Evolutionary conservation across 176 grass and related monocot species (phyloP).

Genomic region (Dendrocalamus sinicus): DNA sequence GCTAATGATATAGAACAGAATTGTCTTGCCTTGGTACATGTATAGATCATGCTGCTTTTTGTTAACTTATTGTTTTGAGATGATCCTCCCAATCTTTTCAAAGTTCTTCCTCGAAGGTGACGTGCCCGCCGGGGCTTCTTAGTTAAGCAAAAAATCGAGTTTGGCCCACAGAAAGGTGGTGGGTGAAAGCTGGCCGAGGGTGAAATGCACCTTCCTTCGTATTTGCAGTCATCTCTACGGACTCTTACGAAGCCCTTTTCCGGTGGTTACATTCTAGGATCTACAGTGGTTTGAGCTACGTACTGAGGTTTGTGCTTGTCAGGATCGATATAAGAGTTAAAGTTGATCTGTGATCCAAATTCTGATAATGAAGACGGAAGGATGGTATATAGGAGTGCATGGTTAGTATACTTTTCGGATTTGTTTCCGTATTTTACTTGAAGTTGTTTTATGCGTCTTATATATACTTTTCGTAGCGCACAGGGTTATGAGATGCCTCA

Average conservation of each 20-base stretch:
- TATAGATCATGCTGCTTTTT: slow-evolving; percentile 3
- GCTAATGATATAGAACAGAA: not conserved
- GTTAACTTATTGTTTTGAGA: not conserved
- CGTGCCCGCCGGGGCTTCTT: not conserved
- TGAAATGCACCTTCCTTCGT: not conserved
- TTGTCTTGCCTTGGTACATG: not conserved
- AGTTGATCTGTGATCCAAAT: no score
- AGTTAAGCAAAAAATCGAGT: not conserved
- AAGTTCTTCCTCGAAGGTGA: not conserved
- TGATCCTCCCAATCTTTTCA: not conserved
- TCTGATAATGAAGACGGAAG: no score
- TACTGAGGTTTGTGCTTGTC: no score
- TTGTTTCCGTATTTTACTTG: no score
- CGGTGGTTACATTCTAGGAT: not conserved
- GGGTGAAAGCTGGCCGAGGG: not conserved
- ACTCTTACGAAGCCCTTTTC: not conserved
- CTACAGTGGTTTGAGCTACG: no score
- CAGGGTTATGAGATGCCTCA: no score
- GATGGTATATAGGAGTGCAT: no score
- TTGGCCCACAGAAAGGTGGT: not conserved
- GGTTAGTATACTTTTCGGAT: no score
- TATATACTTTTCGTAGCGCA: no score
- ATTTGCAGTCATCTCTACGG: not conserved
- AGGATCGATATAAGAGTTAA: no score
- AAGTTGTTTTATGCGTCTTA: no score